Conservation (phyloP, 768 basidiomycete genomes). For the Naematelia encephala region DNA sequence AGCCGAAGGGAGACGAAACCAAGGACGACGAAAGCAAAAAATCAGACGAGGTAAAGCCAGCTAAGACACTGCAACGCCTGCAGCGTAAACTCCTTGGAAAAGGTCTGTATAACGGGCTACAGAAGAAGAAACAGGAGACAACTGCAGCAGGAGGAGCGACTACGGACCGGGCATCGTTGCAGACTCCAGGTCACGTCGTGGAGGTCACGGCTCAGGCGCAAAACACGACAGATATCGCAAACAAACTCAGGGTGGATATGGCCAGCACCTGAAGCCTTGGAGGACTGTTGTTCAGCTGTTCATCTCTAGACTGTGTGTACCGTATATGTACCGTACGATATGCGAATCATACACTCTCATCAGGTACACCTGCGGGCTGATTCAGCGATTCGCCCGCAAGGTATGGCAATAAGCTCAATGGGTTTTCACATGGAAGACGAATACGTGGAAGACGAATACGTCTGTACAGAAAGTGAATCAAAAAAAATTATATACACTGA, state of each 20-base stretch:
- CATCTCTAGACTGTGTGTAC: too few relatives aligned
- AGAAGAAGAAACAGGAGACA: not conserved
- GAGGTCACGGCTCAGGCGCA: not conserved
- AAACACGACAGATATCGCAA: not conserved
- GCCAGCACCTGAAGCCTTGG: too few relatives aligned
- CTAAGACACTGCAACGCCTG: not conserved
- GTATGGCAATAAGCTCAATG: too few relatives aligned
- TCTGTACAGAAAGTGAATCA: not conserved
- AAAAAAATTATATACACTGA: not conserved
- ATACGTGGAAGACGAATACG: not conserved
- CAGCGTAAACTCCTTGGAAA: not conserved
- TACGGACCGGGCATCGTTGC: not conserved
- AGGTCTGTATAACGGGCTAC: not conserved
- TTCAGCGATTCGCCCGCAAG: too few relatives aligned
- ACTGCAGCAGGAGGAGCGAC: not conserved
- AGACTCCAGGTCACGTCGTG: not conserved
- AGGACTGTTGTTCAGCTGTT: too few relatives aligned
- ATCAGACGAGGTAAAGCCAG: not conserved
- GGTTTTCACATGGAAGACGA: too few relatives aligned
- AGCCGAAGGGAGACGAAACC: not conserved
- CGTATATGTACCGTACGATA: not conserved
- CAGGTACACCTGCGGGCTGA: too few relatives aligned
- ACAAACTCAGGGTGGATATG: not conserved
- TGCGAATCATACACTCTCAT: not conserved
- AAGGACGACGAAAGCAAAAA: not conserved